A percentile compares a stretch with the other conserved stretches of the same genome.
Evolutionary conservation across 1,284 basidiomycete species (phyloP).

Genomic region (Naganishia cerealis): DNA sequence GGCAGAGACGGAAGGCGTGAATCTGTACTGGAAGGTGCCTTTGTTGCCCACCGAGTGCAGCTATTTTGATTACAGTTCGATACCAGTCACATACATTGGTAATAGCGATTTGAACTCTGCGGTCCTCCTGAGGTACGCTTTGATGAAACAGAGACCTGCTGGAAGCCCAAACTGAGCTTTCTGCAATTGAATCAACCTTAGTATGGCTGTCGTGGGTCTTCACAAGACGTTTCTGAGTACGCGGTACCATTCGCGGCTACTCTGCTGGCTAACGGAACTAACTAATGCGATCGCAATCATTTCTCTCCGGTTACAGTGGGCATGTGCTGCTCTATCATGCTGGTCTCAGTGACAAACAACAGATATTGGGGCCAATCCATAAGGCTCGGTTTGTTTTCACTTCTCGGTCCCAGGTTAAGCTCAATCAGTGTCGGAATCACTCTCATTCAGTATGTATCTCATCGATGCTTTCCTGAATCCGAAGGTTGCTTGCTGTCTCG

Average conservation of each 20-base stretch:
- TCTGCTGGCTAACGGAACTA: neutral
- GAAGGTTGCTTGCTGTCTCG: too few species aligned
- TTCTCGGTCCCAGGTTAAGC: conserved; percentile 18
- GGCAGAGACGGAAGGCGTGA: neutral
- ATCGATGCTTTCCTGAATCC: neutral
- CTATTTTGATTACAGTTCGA: conserved; percentile 15
- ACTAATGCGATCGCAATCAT: neutral
- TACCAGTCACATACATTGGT: conserved; percentile 4
- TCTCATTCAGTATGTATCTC: conserved; percentile 16
- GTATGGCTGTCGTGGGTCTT: conserved; percentile 3
- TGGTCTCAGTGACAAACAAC: conserved; percentile 13
- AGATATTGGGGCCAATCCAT: conserved; percentile 11
- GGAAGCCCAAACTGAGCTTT: too few species aligned
- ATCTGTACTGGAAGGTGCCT: neutral
- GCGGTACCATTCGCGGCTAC: neutral
- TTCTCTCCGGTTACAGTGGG: neutral
- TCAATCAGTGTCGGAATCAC: conserved; percentile 22
- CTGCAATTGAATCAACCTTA: neutral
- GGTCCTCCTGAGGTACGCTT: conserved; percentile 3
- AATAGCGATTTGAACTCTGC: neutral
- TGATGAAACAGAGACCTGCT: too few species aligned
- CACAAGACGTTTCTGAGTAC: conserved; percentile 20
- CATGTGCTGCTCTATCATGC: conserved; percentile 17
- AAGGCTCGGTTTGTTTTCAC: neutral
- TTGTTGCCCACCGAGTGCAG: conserved; percentile 11